Conservation (phyloP, 2,329 filamentous ascomycete genomes). For the Simplicillium sp. region DNA sequence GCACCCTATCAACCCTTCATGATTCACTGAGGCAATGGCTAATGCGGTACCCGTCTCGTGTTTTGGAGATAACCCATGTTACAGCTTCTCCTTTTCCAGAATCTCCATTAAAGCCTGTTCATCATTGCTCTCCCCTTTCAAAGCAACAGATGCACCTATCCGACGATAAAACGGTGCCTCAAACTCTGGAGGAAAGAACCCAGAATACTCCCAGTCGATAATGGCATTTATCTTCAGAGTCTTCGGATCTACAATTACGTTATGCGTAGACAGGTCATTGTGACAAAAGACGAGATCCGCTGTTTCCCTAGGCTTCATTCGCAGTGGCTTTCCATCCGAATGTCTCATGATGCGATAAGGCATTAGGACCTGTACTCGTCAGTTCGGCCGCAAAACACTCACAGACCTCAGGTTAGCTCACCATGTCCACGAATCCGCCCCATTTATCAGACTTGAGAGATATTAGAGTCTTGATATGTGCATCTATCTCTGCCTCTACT, state of each 20-base stretch:
- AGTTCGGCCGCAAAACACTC: not conserved
- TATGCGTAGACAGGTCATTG: constrained; percentile 7
- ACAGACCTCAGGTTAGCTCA: not conserved
- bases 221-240: constrained; percentile 21
- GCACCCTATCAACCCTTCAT: no score
- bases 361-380: constrained; percentile 6
- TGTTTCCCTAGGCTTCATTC: constrained; percentile 6
- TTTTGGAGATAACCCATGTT: no score
- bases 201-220: constrained; percentile 27
- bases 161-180: constrained; percentile 14
- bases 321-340: constrained; percentile 4
- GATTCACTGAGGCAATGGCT: no score
- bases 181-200: constrained; percentile 20
- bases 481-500: constrained; percentile 9
- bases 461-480: constrained; percentile 4
- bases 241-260: constrained; percentile 9
- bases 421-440: constrained; percentile 9
- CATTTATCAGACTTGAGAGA: constrained; percentile 9
- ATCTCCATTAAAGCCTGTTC: not conserved
- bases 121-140: constrained; percentile 16
- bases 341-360: constrained; percentile 9
- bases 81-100: not conserved
- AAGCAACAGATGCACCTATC: constrained; percentile 13
- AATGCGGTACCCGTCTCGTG: no score
- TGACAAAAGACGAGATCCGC: constrained; percentile 12